phyloP scores from a whole-genome alignment of 306 rosid species.

The Lagenaria siceraria region DNA sequence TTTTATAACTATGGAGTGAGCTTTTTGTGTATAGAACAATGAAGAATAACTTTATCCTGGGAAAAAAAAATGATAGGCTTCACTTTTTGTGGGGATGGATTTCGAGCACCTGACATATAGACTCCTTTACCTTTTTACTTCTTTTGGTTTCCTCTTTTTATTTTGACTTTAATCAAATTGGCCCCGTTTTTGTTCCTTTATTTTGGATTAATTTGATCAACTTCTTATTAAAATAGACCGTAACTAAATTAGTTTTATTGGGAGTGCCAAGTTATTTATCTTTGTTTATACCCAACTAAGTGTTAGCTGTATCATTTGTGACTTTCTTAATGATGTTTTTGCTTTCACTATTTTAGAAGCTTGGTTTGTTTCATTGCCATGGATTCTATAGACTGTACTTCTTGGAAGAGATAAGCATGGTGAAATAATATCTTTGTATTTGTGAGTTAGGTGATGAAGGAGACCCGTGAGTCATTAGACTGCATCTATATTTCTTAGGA shows the following conservation, averaged over 20 bases:
- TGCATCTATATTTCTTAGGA: neutral
- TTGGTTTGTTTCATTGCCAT: neutral
- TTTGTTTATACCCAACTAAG: neutral
- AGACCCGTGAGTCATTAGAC: neutral
- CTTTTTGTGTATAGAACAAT: slow-evolving; percentile 5
- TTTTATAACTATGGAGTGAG: neutral
- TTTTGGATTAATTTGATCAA: neutral
- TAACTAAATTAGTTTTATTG: neutral
- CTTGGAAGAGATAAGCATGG: neutral
- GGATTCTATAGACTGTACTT: neutral
- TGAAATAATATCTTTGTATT: neutral
- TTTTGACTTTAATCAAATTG: neutral
- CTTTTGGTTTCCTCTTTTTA: neutral
- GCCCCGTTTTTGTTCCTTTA: neutral
- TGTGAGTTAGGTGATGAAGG: neutral
- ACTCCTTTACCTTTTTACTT: slow-evolving; percentile 1
- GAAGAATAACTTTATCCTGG: slow-evolving; percentile 1
- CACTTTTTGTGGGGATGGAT: slow-evolving; percentile 7
- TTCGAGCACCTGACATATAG: neutral
- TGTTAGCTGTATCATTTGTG: neutral
- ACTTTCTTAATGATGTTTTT: neutral
- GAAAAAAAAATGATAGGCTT: neutral
- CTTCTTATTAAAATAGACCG: neutral
- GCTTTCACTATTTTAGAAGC: neutral
- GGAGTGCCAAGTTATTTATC: neutral